A percentile compares a stretch with the other conserved stretches of the same genome.
phyloP scores from a whole-genome alignment of 495 filamentous ascomycete species.

The Penicillium egyptiacum region DNA sequence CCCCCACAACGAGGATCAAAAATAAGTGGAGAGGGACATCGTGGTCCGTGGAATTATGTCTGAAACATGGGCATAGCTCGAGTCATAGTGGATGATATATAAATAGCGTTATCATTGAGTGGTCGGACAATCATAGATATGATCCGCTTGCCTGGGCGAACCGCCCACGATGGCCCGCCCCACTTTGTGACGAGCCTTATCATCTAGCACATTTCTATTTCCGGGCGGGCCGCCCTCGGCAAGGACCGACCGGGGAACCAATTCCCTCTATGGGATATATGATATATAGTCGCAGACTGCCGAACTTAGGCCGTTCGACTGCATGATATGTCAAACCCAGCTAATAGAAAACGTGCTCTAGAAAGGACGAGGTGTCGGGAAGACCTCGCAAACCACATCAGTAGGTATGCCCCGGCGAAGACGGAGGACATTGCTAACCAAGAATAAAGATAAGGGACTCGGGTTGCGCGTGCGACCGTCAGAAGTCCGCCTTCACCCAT shows the following conservation, averaged over 20 bases:
- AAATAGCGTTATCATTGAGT: neutral
- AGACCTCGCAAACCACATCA: neutral
- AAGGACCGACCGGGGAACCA: neutral
- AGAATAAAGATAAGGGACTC: conserved; percentile 1
- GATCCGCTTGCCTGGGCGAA: neutral
- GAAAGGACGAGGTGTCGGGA: conserved; percentile 2
- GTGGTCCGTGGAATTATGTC: too few relatives aligned
- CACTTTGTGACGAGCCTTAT: conserved; percentile 1
- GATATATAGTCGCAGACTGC: neutral
- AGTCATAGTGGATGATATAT: too few relatives aligned
- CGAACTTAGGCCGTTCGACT: neutral
- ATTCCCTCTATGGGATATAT: neutral
- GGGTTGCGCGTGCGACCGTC: neutral
- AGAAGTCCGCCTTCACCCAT: conserved; percentile 8
- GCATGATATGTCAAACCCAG: conserved; percentile 1
- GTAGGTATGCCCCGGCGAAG: neutral
- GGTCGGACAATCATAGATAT: neutral
- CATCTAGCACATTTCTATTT: neutral
- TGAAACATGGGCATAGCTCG: too few relatives aligned
- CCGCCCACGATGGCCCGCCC: conserved; percentile 1
- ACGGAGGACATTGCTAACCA: neutral
- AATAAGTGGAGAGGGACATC: too few relatives aligned
- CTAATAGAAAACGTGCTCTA: conserved; percentile 2
- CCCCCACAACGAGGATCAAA: too few relatives aligned
- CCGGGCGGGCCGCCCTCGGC: neutral